A percentile compares a stretch with the other conserved stretches of the same genome.
Conservation (phyloP, 352 stramenopile genomes). For the Pythium aphanidermatum region DNA sequence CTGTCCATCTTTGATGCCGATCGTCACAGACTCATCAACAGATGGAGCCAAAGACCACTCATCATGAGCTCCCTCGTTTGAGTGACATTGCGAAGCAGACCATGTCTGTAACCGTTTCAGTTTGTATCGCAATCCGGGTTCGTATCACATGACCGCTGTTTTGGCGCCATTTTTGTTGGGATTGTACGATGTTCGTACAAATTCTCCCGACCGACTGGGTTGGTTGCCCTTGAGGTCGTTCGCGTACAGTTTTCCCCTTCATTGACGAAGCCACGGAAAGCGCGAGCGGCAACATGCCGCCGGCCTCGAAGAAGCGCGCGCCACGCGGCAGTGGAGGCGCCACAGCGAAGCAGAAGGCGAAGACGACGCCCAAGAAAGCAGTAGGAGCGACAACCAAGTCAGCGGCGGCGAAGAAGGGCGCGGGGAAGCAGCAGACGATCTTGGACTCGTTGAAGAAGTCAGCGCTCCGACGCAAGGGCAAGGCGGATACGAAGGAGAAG, state of each 20-base stretch:
- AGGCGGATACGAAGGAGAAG: constrained; percentile 1
- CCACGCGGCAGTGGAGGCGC: background rate
- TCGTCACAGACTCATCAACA: too few species aligned
- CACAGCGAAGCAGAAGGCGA: constrained; percentile 1
- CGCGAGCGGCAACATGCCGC: constrained; percentile 10
- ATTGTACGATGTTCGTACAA: too few species aligned
- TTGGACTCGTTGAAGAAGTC: constrained; percentile 15
- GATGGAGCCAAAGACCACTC: too few species aligned
- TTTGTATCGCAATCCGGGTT: too few species aligned
- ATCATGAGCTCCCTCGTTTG: too few species aligned
- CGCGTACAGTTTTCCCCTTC: background rate
- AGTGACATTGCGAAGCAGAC: too few species aligned
- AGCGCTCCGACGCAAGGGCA: constrained; percentile 18
- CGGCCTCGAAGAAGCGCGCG: constrained; percentile 13
- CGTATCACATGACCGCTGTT: too few species aligned
- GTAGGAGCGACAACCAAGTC: background rate
- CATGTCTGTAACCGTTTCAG: too few species aligned
- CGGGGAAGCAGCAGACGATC: constrained; percentile 20
- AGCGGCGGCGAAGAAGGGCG: background rate
- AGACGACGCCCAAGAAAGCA: constrained; percentile 1
- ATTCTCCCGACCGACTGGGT: too few species aligned
- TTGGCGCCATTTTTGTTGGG: too few species aligned
- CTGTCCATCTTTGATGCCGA: too few species aligned
- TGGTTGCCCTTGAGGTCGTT: too few species aligned
- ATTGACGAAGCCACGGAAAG: constrained; percentile 4